Conservation (phyloP, 768 basidiomycete genomes). For the Amanita pseudoporphyria region DNA sequence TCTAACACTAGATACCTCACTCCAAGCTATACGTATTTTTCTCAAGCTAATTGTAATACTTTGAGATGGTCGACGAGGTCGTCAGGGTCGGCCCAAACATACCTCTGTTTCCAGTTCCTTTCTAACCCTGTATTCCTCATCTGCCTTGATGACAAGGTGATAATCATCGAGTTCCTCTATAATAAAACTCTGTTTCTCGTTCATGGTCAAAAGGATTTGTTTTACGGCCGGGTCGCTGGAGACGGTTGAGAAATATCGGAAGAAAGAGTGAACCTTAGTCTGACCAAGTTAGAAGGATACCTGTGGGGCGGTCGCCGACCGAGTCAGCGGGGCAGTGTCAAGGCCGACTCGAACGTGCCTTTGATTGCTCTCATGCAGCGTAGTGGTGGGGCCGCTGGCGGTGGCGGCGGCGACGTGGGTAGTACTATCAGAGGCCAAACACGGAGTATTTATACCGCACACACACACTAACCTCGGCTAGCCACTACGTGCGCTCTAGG, state of each 20-base stretch:
- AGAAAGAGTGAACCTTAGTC: neutral
- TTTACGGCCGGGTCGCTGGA: slow-evolving; percentile 81
- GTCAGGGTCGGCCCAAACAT: slow-evolving; percentile 12
- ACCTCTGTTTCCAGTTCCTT: slow-evolving; percentile 73
- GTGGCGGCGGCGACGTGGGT: no score
- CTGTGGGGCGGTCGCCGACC: slow-evolving; percentile 30
- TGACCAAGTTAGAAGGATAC: neutral
- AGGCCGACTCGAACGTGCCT: slow-evolving; percentile 26
- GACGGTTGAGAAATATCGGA: neutral
- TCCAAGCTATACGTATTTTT: slow-evolving; percentile 82
- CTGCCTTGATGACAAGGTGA: slow-evolving; percentile 76
- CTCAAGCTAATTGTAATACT: slow-evolving; percentile 46
- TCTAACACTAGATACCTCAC: neutral
- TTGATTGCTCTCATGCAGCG: slow-evolving; percentile 52
- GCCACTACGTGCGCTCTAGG: no score
- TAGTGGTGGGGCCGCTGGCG: neutral
- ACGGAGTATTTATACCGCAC: neutral
- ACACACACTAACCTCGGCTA: no score
- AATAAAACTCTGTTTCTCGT: slow-evolving; percentile 72
- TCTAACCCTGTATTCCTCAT: slow-evolving; percentile 67
- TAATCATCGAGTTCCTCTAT: slow-evolving; percentile 83
- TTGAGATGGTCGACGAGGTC: neutral
- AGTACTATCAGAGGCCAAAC: neutral
- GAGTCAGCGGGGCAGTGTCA: slow-evolving; percentile 38
- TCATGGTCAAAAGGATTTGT: slow-evolving; percentile 76